phyloP scores from a whole-genome alignment of 192 early-diverging fungal genomes.

The Spinellus fusiger region DNA sequence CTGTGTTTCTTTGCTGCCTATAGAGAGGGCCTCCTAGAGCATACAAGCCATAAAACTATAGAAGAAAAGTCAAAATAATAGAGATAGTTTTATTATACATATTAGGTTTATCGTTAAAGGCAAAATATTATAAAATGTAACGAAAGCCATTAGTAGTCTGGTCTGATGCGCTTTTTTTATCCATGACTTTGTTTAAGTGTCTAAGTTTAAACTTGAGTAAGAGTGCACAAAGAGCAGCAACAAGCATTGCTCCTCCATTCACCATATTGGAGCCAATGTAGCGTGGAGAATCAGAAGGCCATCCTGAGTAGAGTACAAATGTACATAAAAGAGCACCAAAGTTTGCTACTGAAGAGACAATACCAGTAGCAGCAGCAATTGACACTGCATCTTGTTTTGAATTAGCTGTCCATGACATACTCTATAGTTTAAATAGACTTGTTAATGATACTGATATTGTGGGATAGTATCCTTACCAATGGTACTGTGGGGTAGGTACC shows the following conservation, averaged over 20 bases:
- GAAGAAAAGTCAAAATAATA: neutral
- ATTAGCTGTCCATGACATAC: constrained; percentile 34
- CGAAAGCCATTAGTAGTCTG: constrained; percentile 3
- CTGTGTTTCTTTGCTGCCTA: constrained; percentile 11
- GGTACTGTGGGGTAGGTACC: constrained; percentile 33
- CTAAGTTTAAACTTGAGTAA: constrained; percentile 10
- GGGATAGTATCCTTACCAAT: constrained; percentile 12
- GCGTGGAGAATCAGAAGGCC: constrained; percentile 24
- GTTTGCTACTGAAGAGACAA: constrained; percentile 29
- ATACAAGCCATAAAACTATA: neutral
- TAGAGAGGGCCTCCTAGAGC: constrained; percentile 3
- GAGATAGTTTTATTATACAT: too few species aligned
- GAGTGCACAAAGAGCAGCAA: constrained; percentile 24
- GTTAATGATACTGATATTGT: neutral
- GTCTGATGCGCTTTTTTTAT: neutral
- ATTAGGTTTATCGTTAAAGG: neutral
- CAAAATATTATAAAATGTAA: neutral
- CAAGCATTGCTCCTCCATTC: constrained; percentile 25
- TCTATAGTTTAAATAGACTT: neutral
- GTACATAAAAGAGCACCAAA: constrained; percentile 31
- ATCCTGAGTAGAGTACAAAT: constrained; percentile 29
- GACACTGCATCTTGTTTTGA: constrained; percentile 25
- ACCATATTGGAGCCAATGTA: constrained; percentile 34
- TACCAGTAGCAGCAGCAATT: constrained; percentile 29
- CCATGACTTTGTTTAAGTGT: constrained; percentile 16